These are phyloP conservation scores for Typha latifolia DNA, from an alignment of 176 grass and related monocot genomes.

Conservation along the genomic window DNA sequence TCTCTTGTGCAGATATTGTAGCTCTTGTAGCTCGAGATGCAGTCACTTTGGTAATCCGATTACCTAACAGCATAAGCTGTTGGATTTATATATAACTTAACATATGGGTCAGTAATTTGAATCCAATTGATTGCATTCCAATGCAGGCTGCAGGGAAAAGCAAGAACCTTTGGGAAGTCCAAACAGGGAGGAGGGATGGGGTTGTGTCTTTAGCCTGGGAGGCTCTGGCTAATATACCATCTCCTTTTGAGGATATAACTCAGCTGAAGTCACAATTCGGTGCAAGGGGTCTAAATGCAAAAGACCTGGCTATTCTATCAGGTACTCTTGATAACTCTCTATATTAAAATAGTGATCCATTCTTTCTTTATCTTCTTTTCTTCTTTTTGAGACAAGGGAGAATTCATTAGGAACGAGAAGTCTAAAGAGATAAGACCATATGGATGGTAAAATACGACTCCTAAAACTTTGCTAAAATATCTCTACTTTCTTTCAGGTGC, in stretches of 20 bases:
- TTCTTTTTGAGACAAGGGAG: no score
- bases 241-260: conserved; percentile 44
- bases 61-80: neutral
- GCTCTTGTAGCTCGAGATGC: conserved; percentile 33
- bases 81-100: neutral
- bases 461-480: no score
- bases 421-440: no score
- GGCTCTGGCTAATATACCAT: conserved; percentile 44
- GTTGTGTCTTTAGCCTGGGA: conserved; percentile 43
- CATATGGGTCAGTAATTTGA: neutral
- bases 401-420: no score
- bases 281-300: conserved; percentile 52
- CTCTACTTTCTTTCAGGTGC: conserved; percentile 12
- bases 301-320: conserved; percentile 85
- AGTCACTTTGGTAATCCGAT: conserved; percentile 25
- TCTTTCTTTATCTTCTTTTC: no score
- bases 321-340: conserved; percentile 13
- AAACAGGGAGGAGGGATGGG: conserved; percentile 57
- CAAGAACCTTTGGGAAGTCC: conserved; percentile 61
- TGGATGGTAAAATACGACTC: no score
- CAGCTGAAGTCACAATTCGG: conserved; percentile 42
- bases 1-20: conserved; percentile 34
- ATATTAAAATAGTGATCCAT: no score
- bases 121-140: neutral
- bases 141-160: conserved; percentile 51